Conservation (phyloP, 192 early-diverging fungal species). For the Entomortierella lignicola region DNA sequence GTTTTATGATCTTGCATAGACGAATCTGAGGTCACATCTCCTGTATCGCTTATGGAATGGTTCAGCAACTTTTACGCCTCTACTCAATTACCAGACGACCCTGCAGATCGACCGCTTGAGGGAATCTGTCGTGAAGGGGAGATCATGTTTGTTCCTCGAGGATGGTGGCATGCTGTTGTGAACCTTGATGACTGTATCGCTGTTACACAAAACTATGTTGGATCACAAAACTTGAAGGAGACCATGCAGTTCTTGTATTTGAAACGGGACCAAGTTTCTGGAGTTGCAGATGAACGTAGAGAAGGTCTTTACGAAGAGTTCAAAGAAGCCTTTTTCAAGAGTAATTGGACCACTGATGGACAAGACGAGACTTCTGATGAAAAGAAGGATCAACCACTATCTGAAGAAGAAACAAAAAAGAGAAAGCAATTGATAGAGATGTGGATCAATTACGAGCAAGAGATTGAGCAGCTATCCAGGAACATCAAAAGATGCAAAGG, state of each 20-base stretch:
- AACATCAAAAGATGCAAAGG: slow-evolving; percentile 8
- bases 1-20: slow-evolving; percentile 38
- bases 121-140: slow-evolving; percentile 75
- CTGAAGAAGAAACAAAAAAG: slow-evolving; percentile 18
- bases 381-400: neutral
- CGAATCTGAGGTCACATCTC: slow-evolving; percentile 77
- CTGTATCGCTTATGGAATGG: slow-evolving; percentile 78
- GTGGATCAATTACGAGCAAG: slow-evolving; percentile 34
- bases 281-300: slow-evolving; percentile 35
- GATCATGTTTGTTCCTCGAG: slow-evolving; percentile 75
- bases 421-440: slow-evolving; percentile 13
- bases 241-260: slow-evolving; percentile 51
- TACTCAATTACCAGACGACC: slow-evolving; percentile 53
- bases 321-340: slow-evolving; percentile 52
- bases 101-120: slow-evolving; percentile 60
- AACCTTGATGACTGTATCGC: slow-evolving; percentile 77
- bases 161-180: slow-evolving; percentile 84
- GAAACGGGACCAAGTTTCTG: slow-evolving; percentile 55
- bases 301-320: slow-evolving; percentile 61
- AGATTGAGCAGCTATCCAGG: slow-evolving; percentile 24
- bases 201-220: slow-evolving; percentile 81
- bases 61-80: slow-evolving; percentile 70
- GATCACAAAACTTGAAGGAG: slow-evolving; percentile 63
- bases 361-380: too few relatives aligned
- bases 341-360: slow-evolving; percentile 13